Conservation (phyloP, 2,329 filamentous ascomycete species). For the Fusarium setosum region DNA sequence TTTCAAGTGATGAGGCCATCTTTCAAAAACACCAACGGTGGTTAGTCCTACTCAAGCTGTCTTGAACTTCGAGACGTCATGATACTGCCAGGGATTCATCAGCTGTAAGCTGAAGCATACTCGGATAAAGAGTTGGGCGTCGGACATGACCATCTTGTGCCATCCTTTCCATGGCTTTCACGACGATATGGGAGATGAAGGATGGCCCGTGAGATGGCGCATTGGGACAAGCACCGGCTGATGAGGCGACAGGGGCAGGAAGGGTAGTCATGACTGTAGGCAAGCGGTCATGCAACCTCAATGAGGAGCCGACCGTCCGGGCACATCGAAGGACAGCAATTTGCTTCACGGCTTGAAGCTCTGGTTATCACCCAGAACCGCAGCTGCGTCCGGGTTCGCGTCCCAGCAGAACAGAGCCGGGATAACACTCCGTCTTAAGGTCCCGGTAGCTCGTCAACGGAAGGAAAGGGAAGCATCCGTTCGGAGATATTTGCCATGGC, state of each 20-base stretch:
- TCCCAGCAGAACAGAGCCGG: constrained; percentile 9
- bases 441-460: constrained; percentile 1
- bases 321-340: neutral
- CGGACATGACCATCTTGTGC: constrained; percentile 15
- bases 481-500: constrained; percentile 4
- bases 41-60: neutral
- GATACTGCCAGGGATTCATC: neutral
- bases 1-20: neutral
- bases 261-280: constrained; percentile 8
- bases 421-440: neutral
- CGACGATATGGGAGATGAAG: constrained; percentile 23
- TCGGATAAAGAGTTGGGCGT: constrained; percentile 12
- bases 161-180: neutral
- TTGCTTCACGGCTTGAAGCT: neutral
- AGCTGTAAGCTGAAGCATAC: constrained; percentile 16
- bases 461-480: constrained; percentile 2
- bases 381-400: neutral
- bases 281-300: constrained; percentile 20
- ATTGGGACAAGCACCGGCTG: constrained; percentile 20
- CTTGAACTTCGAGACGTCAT: neutral
- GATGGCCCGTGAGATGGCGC: constrained; percentile 17
- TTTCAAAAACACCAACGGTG: neutral
- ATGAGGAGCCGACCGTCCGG: neutral
- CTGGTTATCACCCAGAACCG: neutral
- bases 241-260: constrained; percentile 15